phyloP scores from a whole-genome alignment of 768 basidiomycete genomes.

The Nevesoporus exiguus region DNA sequence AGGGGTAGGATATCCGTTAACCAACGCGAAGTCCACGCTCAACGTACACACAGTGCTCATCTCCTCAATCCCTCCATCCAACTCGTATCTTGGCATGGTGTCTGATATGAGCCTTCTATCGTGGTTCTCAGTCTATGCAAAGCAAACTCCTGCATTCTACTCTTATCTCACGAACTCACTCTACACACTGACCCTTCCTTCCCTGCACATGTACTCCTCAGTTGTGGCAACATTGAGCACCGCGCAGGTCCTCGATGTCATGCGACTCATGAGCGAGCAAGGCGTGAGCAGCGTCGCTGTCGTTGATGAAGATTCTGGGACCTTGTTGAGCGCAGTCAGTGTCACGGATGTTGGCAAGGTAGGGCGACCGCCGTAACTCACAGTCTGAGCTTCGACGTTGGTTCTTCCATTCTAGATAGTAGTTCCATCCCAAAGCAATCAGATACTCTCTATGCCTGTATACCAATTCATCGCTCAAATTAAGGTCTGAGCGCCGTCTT shows the following conservation, averaged over 20 bases:
- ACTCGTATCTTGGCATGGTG: constrained; percentile 63
- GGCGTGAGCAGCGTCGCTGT: constrained; percentile 84
- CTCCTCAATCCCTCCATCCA: constrained; percentile 41
- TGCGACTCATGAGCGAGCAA: constrained; percentile 82
- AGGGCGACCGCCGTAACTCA: neutral
- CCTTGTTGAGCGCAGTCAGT: constrained; percentile 70
- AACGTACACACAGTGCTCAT: constrained; percentile 47
- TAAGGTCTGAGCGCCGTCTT: constrained; percentile 46
- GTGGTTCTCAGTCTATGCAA: constrained; percentile 61
- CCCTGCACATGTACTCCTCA: constrained; percentile 56
- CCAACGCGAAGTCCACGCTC: neutral
- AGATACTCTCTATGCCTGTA: constrained; percentile 65
- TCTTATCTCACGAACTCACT: constrained; percentile 51
- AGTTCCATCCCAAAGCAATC: constrained; percentile 77
- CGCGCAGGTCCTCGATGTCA: constrained; percentile 70
- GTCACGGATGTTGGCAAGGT: constrained; percentile 83
- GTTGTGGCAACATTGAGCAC: constrained; percentile 62
- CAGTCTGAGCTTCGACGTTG: neutral
- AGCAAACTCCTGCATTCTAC: constrained; percentile 36
- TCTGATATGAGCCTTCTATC: constrained; percentile 70
- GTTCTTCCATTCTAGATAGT: constrained; percentile 49
- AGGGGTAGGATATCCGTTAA: constrained; percentile 45
- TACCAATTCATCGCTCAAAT: constrained; percentile 68
- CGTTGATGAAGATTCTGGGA: constrained; percentile 59
- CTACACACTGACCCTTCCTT: constrained; percentile 55